phyloP scores from a whole-genome alignment of 164 flowering plant species.

The Tetrastigma voinierianum region DNA sequence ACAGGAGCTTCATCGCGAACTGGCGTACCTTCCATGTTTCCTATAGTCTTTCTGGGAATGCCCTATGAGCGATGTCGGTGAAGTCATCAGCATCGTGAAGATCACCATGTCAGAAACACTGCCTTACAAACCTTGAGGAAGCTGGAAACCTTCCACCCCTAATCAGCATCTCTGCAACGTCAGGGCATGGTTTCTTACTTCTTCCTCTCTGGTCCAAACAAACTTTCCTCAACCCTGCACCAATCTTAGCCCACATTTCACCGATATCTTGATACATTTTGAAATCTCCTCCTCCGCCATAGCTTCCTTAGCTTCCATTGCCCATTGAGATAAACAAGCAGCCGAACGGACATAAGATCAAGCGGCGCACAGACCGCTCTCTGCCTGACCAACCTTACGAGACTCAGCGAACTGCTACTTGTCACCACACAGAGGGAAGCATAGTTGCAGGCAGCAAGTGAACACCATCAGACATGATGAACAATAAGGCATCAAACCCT shows the following conservation, averaged over 20 bases:
- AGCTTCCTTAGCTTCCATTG: conserved; percentile 38
- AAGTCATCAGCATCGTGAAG: conserved; percentile 59
- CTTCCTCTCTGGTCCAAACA: conserved; percentile 61
- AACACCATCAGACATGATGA: conserved; percentile 55
- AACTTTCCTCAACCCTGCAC: conserved; percentile 47
- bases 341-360: conserved; percentile 61
- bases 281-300: conserved; percentile 38
- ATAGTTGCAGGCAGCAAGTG: conserved; percentile 58
- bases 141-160: conserved; percentile 36
- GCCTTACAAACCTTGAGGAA: conserved; percentile 43
- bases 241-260: conserved; percentile 66
- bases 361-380: conserved; percentile 48
- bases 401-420: conserved; percentile 69
- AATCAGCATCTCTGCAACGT: conserved; percentile 47
- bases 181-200: conserved; percentile 58
- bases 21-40: conserved; percentile 55
- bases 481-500: conserved; percentile 56
- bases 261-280: conserved; percentile 51
- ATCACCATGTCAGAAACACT: conserved; percentile 59
- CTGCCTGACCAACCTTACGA: conserved; percentile 53
- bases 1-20: conserved; percentile 47
- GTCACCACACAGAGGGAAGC: conserved; percentile 53
- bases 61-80: conserved; percentile 38
- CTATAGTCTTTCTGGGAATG: conserved; percentile 46
- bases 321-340: conserved; percentile 46